Conservation (phyloP, 2,329 filamentous ascomycete species). For the Aureobasidium leucospermi region DNA sequence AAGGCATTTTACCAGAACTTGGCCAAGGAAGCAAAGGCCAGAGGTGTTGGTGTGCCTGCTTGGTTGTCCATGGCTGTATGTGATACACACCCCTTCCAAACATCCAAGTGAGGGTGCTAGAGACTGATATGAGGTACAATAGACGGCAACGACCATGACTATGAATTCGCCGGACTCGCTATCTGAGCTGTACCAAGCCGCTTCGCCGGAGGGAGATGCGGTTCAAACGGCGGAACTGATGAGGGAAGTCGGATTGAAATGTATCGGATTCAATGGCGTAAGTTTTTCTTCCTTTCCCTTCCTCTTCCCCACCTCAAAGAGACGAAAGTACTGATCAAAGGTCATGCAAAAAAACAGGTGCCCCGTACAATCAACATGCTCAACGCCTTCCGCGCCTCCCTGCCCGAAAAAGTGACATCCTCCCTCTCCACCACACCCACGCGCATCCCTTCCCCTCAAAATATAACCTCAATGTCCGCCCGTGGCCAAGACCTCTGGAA, state of each 20-base stretch:
- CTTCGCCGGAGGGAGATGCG: conserved; percentile 25
- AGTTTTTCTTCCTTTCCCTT: conserved; percentile 19
- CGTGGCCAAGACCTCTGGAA: conserved; percentile 66
- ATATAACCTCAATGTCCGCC: conserved; percentile 44
- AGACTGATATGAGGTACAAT: background rate
- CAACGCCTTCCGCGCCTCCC: conserved; percentile 58
- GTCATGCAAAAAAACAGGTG: conserved; percentile 41
- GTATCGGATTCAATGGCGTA: conserved; percentile 69
- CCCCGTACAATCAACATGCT: conserved; percentile 79
- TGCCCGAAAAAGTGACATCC: conserved; percentile 50
- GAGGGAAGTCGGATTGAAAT: conserved; percentile 68
- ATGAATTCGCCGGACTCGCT: conserved; percentile 78
- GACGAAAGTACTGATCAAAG: background rate
- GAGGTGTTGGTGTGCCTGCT: conserved; percentile 54
- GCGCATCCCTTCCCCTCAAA: conserved; percentile 39
- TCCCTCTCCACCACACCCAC: conserved; percentile 51
- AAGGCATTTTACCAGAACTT: conserved; percentile 57
- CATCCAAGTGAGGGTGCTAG: background rate
- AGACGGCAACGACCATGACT: conserved; percentile 77
- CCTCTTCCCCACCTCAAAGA: background rate
- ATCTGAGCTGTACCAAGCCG: conserved; percentile 49
- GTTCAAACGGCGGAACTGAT: conserved; percentile 60
- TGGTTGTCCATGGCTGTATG: conserved; percentile 61
- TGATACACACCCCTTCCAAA: background rate
- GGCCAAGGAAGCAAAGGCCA: conserved; percentile 53